Evolutionary conservation across 139 green algal genomes (phyloP), one percentile per base, ranked within the genome.

Genomic region (Coelastrella sp.): DNA sequence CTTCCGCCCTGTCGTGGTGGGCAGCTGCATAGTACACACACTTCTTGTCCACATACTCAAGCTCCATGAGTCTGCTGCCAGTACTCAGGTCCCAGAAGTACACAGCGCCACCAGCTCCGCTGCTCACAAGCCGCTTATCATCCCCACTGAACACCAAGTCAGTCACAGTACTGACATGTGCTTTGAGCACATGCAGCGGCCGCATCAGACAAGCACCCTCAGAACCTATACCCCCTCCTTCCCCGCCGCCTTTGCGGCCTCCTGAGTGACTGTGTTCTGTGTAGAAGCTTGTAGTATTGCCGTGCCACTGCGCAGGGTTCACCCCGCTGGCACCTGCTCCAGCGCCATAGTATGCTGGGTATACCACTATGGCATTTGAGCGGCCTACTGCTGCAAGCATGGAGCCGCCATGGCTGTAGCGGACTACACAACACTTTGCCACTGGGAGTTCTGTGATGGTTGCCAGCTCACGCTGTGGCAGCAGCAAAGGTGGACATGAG

Each of bases 31-130:
- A 91, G 65, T 91, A 91, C 8, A 91, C 87, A 22, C 77, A 91
- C 65, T 78, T n/a, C 66, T 91, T 91, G 65, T 91, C 87, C 16
- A 91, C 87, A 73, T 87, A 91, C 20, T 91, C 87, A 64, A 87
- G 64, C 77, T 80, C 87, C 78, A 86, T 86, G 2, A 91, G 87
- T 8, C 87, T 68, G 16, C 16, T 61, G 47, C 87, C 87, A 61
- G 65, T 80, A 16, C 64, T 17, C 78, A 86, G 5, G n/a, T 91
- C 87, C 87, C 87, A 91, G 54, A 91, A 85, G 77, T 91, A 91
- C 78, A 91, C 87, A 5, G 87, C 87, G 57, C 87, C 87, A 7
- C 87, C 87, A 77, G 87, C 87, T 11, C 87, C 87, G 11, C 54
- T 80, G 64, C 76, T 87, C 3, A 91, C 23, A 23, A 91, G 66